Percentiles rank a stretch among this genome's conserved stretches.
phyloP scores from a whole-genome alignment of 352 stramenopile genomes.

The Pythium monospermum region DNA sequence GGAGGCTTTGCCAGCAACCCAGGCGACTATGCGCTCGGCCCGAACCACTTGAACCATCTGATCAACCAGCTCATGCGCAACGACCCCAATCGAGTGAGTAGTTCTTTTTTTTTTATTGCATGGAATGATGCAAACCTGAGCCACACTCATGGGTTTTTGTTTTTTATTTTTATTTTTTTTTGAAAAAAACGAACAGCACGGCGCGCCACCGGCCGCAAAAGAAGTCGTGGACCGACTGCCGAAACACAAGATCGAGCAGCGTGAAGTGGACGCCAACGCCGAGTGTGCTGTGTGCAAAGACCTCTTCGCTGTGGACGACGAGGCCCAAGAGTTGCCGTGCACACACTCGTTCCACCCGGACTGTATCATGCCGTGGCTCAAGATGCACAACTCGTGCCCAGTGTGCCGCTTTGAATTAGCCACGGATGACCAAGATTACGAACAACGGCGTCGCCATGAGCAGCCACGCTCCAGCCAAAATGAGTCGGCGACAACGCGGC shows the following conservation, averaged over 20 bases:
- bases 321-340: constrained; percentile 70
- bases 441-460: constrained; percentile 37
- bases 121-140: too few species aligned
- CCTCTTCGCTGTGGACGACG: constrained; percentile 71
- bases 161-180: too few species aligned
- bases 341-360: constrained; percentile 77
- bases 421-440: constrained; percentile 82
- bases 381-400: constrained; percentile 86
- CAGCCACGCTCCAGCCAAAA: neutral
- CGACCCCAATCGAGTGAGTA: constrained; percentile 68
- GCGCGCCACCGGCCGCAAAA: constrained; percentile 70
- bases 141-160: too few species aligned
- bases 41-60: constrained; percentile 63
- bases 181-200: too few species aligned
- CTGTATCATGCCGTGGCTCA: constrained; percentile 84
- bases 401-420: constrained; percentile 81
- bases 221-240: constrained; percentile 70
- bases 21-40: constrained; percentile 79
- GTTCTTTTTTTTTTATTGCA: constrained; percentile 2
- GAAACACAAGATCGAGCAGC: constrained; percentile 66
- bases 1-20: constrained; percentile 53
- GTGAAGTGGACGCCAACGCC: constrained; percentile 65
- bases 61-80: constrained; percentile 90
- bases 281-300: constrained; percentile 88
- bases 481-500: neutral